phyloP scores from a whole-genome alignment of 164 flowering plant species.

The Brasenia schreberi region DNA sequence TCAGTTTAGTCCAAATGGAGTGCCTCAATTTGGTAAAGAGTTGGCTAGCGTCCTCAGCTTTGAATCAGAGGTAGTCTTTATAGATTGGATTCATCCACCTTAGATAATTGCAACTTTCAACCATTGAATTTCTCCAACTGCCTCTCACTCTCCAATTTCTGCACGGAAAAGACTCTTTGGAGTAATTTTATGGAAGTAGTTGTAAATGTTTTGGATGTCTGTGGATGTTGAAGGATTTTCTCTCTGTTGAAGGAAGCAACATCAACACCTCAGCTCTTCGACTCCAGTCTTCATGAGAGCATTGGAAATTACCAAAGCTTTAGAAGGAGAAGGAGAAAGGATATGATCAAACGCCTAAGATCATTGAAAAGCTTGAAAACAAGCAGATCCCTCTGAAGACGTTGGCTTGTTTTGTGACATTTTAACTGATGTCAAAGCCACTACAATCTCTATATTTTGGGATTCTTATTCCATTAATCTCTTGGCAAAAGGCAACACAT shows the following conservation, averaged over 20 bases:
- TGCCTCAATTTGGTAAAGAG: not conserved
- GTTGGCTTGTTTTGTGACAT: too few species aligned
- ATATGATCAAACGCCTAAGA: constrained; percentile 14
- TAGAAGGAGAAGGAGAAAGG: constrained; percentile 23
- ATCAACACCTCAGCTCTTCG: constrained; percentile 11
- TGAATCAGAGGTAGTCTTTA: not conserved
- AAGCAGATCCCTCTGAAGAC: not conserved
- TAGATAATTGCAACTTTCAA: constrained; percentile 6
- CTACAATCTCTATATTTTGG: too few species aligned
- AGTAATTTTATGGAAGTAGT: constrained; percentile 22
- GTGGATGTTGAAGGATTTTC: constrained; percentile 16
- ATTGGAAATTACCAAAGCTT: not conserved
- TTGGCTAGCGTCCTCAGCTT: not conserved
- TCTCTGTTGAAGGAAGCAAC: constrained; percentile 14
- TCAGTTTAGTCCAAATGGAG: too few species aligned
- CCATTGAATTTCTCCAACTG: constrained; percentile 13
- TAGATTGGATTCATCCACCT: not conserved
- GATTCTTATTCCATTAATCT: too few species aligned
- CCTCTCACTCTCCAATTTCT: constrained; percentile 10
- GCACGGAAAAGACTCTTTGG: constrained; percentile 8
- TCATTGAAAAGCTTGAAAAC: not conserved
- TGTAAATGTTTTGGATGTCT: constrained; percentile 21
- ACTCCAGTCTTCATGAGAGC: constrained; percentile 2
- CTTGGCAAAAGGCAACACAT: too few species aligned
- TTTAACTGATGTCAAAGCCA: too few species aligned